phyloP scores from a whole-genome alignment of 768 basidiomycete genomes.

The Tricholoma sp. region DNA sequence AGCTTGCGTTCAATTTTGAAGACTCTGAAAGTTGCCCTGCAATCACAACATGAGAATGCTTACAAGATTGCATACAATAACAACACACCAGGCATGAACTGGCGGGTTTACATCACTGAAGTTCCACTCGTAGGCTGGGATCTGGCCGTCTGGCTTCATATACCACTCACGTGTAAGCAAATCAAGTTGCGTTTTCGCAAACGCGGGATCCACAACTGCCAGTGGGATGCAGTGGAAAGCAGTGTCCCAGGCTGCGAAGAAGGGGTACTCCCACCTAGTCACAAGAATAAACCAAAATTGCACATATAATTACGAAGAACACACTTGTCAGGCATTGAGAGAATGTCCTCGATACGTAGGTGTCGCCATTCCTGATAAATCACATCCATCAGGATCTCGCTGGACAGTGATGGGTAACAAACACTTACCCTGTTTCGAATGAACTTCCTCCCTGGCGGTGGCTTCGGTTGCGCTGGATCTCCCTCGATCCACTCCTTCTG shows the following conservation, averaged over 20 bases:
- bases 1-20: slow-evolving; percentile 99
- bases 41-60: background rate
- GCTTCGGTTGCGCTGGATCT: slow-evolving; percentile 91
- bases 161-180: slow-evolving; percentile 98
- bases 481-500: slow-evolving; percentile 97
- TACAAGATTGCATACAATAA: background rate
- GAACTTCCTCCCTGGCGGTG: slow-evolving; percentile 82
- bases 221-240: slow-evolving; percentile 99
- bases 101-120: slow-evolving; percentile 98
- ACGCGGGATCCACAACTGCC: slow-evolving; percentile 90
- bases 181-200: slow-evolving; percentile 97
- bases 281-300: slow-evolving; percentile 6
- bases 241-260: slow-evolving; percentile 97
- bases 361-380: slow-evolving; percentile 83
- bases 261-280: slow-evolving; percentile 93
- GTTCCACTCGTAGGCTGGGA: slow-evolving; percentile 99
- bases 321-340: slow-evolving; percentile 99
- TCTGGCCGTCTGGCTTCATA: slow-evolving; percentile 97
- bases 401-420: background rate
- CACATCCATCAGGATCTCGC: background rate
- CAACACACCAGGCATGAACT: slow-evolving; percentile 86
- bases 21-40: slow-evolving; percentile 91
- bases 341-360: slow-evolving; percentile 89
- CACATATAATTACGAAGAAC: slow-evolving; percentile 14
- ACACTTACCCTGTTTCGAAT: slow-evolving; percentile 72